phyloP scores from a whole-genome alignment of 139 green algal species.

The Diplosphaera chodatii region DNA sequence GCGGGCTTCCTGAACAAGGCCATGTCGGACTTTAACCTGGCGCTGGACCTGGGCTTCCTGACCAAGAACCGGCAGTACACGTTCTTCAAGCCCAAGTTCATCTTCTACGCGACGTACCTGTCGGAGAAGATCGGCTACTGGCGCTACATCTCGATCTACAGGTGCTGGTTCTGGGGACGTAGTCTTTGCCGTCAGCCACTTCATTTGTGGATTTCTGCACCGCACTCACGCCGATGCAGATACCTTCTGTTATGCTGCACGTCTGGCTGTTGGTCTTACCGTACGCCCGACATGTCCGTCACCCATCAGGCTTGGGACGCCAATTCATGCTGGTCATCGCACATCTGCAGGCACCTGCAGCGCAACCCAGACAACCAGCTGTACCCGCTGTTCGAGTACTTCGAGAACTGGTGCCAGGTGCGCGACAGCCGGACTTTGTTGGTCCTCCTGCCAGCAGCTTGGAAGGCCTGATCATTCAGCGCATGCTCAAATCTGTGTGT shows the following conservation, averaged over 20 bases:
- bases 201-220: too few species aligned
- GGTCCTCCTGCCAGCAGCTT: not conserved
- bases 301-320: too few species aligned
- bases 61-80: constrained; percentile 85
- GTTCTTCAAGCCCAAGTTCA: constrained; percentile 99
- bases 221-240: not conserved
- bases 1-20: constrained; percentile 99
- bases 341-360: constrained; percentile 65
- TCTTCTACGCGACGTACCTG: constrained; percentile 98
- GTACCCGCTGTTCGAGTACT: constrained; percentile 99
- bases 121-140: constrained; percentile 99
- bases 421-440: constrained; percentile 8
- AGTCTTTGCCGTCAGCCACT: too few species aligned
- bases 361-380: constrained; percentile 95
- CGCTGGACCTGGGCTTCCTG: constrained; percentile 97
- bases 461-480: too few species aligned
- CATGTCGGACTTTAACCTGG: constrained; percentile 89
- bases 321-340: too few species aligned
- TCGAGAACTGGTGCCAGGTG: constrained; percentile 99
- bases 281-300: too few species aligned
- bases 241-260: too few species aligned
- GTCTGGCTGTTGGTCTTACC: too few species aligned
- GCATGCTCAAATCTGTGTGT: too few species aligned
- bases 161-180: too few species aligned
- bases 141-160: constrained; percentile 95